Conservation (phyloP, 257 asterid genomes). For the Petrea volubilis region DNA sequence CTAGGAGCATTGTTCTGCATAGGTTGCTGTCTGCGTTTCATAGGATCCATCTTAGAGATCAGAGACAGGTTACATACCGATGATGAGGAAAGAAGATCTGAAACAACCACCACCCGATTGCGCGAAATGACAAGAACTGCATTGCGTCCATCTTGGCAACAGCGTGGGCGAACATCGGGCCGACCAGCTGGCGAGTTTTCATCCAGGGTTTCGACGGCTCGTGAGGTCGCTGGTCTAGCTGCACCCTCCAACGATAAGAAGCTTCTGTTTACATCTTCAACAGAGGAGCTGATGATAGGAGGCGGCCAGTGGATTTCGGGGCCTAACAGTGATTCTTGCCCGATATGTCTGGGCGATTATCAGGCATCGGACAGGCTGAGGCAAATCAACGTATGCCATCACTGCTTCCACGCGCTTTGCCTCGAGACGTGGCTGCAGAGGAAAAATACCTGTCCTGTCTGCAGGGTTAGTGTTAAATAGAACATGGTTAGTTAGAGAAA, state of each 20-base stretch:
- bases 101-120: conserved; percentile 5
- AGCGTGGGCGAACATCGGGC: not conserved
- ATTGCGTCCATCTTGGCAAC: not conserved
- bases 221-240: not conserved
- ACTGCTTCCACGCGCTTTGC: conserved; percentile 33
- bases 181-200: not conserved
- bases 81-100: not conserved
- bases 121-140: conserved; percentile 10
- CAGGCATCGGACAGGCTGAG: conserved; percentile 19
- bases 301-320: conserved; percentile 26
- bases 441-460: conserved; percentile 26
- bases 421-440: conserved; percentile 22
- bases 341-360: conserved; percentile 23
- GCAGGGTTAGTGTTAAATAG: conserved; percentile 12
- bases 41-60: not conserved
- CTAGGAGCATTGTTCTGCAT: conserved; percentile 23
- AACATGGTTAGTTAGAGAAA: too few species aligned
- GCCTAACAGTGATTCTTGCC: conserved; percentile 29
- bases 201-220: not conserved
- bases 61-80: too few species aligned
- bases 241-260: not conserved
- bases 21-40: conserved; percentile 11
- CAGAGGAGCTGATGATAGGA: conserved; percentile 28
- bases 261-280: not conserved
- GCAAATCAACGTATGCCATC: conserved; percentile 18